A percentile compares a stretch with the other conserved stretches of the same genome.
Conservation (phyloP, 192 early-diverging fungal species). For the Coemansia sp. region DNA sequence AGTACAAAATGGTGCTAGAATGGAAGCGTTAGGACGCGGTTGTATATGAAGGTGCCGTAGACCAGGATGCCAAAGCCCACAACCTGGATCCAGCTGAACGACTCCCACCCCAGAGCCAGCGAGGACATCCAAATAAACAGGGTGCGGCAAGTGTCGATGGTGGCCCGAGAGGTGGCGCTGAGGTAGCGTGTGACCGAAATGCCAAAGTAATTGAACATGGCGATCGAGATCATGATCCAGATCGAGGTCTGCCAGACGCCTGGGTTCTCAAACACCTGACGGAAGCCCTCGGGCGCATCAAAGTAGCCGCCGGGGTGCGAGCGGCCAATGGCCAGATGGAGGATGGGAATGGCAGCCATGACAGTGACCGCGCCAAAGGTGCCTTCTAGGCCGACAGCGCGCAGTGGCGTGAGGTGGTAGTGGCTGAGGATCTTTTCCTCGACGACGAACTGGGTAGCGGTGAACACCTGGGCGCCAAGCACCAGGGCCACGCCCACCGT, state of each 20-base stretch:
- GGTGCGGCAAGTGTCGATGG: slow-evolving; percentile 94
- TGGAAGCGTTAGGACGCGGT: slow-evolving; percentile 71
- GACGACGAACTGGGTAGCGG: slow-evolving; percentile 91
- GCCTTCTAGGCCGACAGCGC: slow-evolving; percentile 92
- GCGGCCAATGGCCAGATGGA: slow-evolving; percentile 66
- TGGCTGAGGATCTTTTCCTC: slow-evolving; percentile 87
- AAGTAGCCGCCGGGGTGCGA: slow-evolving; percentile 71
- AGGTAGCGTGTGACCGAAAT: slow-evolving; percentile 81
- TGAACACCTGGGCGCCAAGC: slow-evolving; percentile 86
- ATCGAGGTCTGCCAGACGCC: slow-evolving; percentile 67
- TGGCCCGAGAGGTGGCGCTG: slow-evolving; percentile 85
- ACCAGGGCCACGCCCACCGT: slow-evolving; percentile 77
- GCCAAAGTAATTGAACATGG: slow-evolving; percentile 96
- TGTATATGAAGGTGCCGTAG: slow-evolving; percentile 85
- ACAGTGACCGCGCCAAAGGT: slow-evolving; percentile 77
- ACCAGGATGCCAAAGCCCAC: slow-evolving; percentile 69
- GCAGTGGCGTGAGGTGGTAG: slow-evolving; percentile 77
- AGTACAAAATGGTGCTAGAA: slow-evolving; percentile 6
- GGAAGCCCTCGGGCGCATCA: slow-evolving; percentile 68
- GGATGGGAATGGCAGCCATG: slow-evolving; percentile 62
- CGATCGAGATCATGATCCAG: slow-evolving; percentile 83
- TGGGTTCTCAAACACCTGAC: slow-evolving; percentile 60
- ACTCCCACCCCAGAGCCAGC: slow-evolving; percentile 91
- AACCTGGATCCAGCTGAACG: slow-evolving; percentile 88
- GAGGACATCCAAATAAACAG: slow-evolving; percentile 94